phyloP scores from a whole-genome alignment of 768 basidiomycete genomes.

The Tylopilus plumbeoviolaceoides region DNA sequence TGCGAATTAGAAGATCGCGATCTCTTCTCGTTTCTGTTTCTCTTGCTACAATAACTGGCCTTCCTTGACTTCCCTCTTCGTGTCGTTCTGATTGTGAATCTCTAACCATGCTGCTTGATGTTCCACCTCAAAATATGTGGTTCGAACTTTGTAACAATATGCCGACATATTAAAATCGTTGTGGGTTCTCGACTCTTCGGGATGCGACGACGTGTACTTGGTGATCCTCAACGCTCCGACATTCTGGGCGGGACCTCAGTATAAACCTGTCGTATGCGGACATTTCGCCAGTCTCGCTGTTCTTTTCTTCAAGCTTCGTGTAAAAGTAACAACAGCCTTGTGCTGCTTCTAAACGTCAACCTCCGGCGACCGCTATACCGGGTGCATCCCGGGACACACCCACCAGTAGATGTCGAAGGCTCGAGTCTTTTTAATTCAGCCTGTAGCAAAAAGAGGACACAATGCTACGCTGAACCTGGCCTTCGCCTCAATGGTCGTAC shows the following conservation, averaged over 20 bases:
- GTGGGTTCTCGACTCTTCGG: constrained; percentile 6
- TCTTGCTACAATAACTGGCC: too few relatives aligned
- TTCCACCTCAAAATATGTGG: too few relatives aligned
- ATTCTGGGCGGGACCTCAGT: neutral
- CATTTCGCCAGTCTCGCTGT: neutral
- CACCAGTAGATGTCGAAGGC: constrained; percentile 5
- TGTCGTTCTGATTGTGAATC: too few relatives aligned
- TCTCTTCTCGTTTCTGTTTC: too few relatives aligned
- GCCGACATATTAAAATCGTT: too few relatives aligned
- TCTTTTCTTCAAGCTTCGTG: neutral
- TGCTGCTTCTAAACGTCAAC: constrained; percentile 1
- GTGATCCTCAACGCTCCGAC: neutral
- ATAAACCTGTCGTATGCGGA: neutral
- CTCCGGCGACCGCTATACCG: neutral
- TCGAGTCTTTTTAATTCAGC: constrained; percentile 7
- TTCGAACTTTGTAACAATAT: too few relatives aligned
- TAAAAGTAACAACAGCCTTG: constrained; percentile 8
- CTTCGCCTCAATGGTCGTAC: too few relatives aligned
- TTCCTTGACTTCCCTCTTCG: too few relatives aligned
- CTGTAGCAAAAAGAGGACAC: neutral
- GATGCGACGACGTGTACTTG: constrained; percentile 4
- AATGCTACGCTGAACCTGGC: too few relatives aligned
- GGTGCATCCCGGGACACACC: neutral
- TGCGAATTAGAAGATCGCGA: too few relatives aligned
- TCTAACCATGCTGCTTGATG: too few relatives aligned